Base-by-base conservation (phyloP, 805 yeast species). In the Ogataea neopini region DNA sequence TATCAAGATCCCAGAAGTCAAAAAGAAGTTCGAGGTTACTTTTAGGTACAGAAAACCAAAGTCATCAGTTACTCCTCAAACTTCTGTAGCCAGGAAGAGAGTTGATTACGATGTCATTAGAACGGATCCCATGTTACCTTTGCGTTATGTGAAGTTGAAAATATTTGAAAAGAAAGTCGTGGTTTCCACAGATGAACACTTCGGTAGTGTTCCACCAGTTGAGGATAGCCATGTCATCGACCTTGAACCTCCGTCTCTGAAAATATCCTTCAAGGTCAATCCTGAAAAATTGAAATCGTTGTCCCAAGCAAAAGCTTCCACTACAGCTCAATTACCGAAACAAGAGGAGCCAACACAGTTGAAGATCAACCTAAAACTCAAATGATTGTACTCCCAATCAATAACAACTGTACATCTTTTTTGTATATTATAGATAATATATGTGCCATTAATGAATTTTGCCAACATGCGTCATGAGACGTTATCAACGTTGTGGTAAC, bases 81-180 rank as follows among this genome's bases (percentile, higher is more conserved):
- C 10, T 22, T 13, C 5, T 17, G 10, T 7, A 9, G 6, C 10
- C 33, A 44, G 35, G 13, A 58, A 50, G 32, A 56, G 54, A 23
- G 65, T 60, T 3, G 43, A 46, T 2, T 58, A 41, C 19, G 59
- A 52, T 4, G 53, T 64, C 0, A 53, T 60, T 14, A 52, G 54
- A 30, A 49, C 53, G 3, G 51, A 52, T 5, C 37, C 51, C 1
- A 28, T 25, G n/a, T 34, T 50, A 28, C 59, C 69, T 25, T 43
- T 67, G 9, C 58, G 78, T 35, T 75, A 64, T 49, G 73, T 75
- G 39, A 67, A 61, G 44, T 38, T 66, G n/a, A 54, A 59, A 32
- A 23, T 64, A 3, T 45, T 49, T n/a, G 50, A 55, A 1, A 61
- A 54, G n/a, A 49, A 49, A 17, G 60, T 66, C 9, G 38, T 48